phyloP scores from a whole-genome alignment of 768 basidiomycete genomes.

The Kwoniella mangroviensis region DNA sequence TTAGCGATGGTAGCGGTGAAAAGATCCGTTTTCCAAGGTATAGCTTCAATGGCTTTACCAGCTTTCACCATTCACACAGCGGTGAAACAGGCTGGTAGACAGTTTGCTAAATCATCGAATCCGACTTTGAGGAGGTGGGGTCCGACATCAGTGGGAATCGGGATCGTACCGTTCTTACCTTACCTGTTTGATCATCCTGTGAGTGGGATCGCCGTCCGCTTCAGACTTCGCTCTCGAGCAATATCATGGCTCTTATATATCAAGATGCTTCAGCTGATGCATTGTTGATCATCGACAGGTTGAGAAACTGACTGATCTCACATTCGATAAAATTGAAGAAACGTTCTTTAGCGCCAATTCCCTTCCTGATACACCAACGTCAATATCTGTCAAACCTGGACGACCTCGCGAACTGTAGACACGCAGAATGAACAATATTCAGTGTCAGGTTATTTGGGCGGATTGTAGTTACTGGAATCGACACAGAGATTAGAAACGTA shows the following conservation, averaged over 20 bases:
- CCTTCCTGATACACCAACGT: slow-evolving; percentile 6
- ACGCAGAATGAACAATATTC: too few species aligned
- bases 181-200: slow-evolving; percentile 58
- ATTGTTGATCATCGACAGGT: neutral
- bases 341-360: slow-evolving; percentile 20
- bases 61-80: slow-evolving; percentile 58
- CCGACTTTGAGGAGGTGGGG: slow-evolving; percentile 54
- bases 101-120: slow-evolving; percentile 51
- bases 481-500: too few species aligned
- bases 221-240: too few species aligned
- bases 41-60: slow-evolving; percentile 58
- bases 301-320: slow-evolving; percentile 13
- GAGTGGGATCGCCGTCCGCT: slow-evolving; percentile 6
- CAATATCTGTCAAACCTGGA: slow-evolving; percentile 6
- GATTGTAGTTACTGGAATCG: too few species aligned
- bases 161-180: slow-evolving; percentile 55
- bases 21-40: slow-evolving; percentile 56
- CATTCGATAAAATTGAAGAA: slow-evolving; percentile 27
- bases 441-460: too few species aligned
- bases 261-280: neutral
- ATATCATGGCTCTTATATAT: neutral
- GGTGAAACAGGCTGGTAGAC: slow-evolving; percentile 51
- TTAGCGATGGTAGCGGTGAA: slow-evolving; percentile 56
- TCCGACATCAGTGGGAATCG: slow-evolving; percentile 52
- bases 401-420: neutral